Evolutionary conservation across 805 yeast species (phyloP).

Genomic region (Yamadazyma sp.): DNA sequence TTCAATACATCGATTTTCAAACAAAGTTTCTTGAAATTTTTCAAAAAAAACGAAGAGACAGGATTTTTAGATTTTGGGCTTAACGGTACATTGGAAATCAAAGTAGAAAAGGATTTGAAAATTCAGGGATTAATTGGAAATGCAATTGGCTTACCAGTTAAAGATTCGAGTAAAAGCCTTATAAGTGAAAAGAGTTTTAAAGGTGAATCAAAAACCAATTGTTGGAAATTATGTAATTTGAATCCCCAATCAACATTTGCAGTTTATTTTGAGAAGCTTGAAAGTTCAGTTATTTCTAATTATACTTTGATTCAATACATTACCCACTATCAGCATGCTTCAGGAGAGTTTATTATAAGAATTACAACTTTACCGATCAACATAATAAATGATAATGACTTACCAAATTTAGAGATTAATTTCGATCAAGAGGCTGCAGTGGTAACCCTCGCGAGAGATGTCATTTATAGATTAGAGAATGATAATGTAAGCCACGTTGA

Average conservation of each 20-base stretch:
- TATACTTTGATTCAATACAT: conserved; percentile 71
- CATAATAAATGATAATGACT: conserved; percentile 52
- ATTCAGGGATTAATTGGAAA: conserved; percentile 93
- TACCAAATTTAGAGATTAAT: conserved; percentile 50
- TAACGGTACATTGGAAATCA: conserved; percentile 83
- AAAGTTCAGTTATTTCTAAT: conserved; percentile 5
- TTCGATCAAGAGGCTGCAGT: conserved; percentile 99
- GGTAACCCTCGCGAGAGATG: conserved; percentile 84
- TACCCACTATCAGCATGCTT: conserved; percentile 93
- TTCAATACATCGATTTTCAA: conserved; percentile 93
- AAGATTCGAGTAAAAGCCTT: conserved; percentile 19
- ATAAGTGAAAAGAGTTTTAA: conserved; percentile 6
- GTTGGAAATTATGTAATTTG: conserved; percentile 63
- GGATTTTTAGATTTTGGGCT: conserved; percentile 84
- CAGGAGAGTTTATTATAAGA: conserved; percentile 83
- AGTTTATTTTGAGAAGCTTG: conserved; percentile 66
- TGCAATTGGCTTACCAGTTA: conserved; percentile 69
- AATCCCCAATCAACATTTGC: conserved; percentile 90
- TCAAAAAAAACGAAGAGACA: conserved; percentile 76
- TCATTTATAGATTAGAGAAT: conserved; percentile 69
- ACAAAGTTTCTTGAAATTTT: conserved; percentile 84
- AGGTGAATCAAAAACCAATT: conserved; percentile 15
- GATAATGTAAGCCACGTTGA: conserved; percentile 79
- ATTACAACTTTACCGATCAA: conserved; percentile 72
- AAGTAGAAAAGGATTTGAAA: conserved; percentile 83